Base-by-base conservation (phyloP, 495 filamentous ascomycete species). In the Penicillium macrosclerotiorum region DNA sequence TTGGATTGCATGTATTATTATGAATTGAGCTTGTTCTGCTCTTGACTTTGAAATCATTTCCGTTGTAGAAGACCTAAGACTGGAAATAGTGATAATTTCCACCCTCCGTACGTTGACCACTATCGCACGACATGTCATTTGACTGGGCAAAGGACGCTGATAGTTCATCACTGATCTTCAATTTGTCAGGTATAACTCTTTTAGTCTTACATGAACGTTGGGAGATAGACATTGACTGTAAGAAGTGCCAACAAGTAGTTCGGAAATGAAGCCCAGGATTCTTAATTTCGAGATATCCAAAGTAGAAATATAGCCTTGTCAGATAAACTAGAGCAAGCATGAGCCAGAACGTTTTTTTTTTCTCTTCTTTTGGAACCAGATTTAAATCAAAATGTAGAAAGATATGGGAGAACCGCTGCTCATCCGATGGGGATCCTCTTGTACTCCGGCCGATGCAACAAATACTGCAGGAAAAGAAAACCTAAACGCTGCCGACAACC, bases 401-500 rank as follows among this genome's bases (percentile, higher is more conserved):
- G 34, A 22, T 36, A 51, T 51, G 37, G 30, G 24, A 45, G 45
- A 38, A 47, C 25, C 36, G 37, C 33, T 48, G 40, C 39, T 46
- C 49, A 37, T 48, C 39, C 37, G 35, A n/a, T 25, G 31, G 26
- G 33, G 43, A 45, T 49, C 30, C 42, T 37, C 38, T 46, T 50
- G 37, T 55, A 55, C 54, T 61, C 58, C 54, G 27, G 17, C 34
- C 38, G 39, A 62, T 62, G 58, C 55, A 58, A 55, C 24, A 26
- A 51, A 49, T 8, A 18, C 35, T 34, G 19, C 4, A 35, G 13
- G 8, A 14, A 33, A 32, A 35, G 40, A 59, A 51, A 18, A 57
- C 24, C 36, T 22, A 11, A 52, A 50, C 51, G 54, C 57, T 47
- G 37, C 24, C 27, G 37, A 31, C 8, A 54, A 45, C 37, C 33